These are phyloP conservation scores for Aspergillus nidulans DNA, from an alignment of 495 filamentous ascomycete species.

Conservation along the genomic window DNA sequence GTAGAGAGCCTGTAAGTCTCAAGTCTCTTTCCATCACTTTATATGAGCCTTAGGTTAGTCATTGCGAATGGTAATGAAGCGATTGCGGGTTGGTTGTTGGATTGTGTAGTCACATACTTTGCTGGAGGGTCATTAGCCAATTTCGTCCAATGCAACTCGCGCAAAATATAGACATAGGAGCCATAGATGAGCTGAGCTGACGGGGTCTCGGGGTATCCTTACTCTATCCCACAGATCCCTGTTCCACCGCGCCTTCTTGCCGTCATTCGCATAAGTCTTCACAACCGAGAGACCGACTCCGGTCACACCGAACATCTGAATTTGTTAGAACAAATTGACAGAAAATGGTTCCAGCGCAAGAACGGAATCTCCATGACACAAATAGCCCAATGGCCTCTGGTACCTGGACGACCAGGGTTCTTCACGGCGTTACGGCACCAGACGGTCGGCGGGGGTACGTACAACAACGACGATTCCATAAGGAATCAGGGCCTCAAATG, in stretches of 20 bases:
- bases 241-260: constrained; percentile 78
- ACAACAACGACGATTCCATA: constrained; percentile 88
- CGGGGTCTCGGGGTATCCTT: constrained; percentile 30
- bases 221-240: constrained; percentile 93
- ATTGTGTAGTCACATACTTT: constrained; percentile 58
- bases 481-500: constrained; percentile 91
- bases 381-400: background rate
- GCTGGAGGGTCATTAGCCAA: constrained; percentile 51
- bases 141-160: constrained; percentile 28
- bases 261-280: constrained; percentile 77
- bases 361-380: background rate
- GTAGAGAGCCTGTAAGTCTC: constrained; percentile 75
- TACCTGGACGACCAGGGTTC: background rate
- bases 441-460: constrained; percentile 33
- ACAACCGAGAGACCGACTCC: constrained; percentile 71
- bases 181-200: background rate
- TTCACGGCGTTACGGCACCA: background rate
- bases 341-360: background rate
- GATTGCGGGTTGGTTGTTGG: background rate
- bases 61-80: constrained; percentile 11
- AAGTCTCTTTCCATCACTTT: constrained; percentile 96
- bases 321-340: background rate
- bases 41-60: constrained; percentile 13
- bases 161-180: background rate
- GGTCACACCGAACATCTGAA: constrained; percentile 84